These are phyloP conservation scores for Cyclocybe cylindracea DNA, from an alignment of 768 basidiomycete genomes.

Conservation along the genomic window DNA sequence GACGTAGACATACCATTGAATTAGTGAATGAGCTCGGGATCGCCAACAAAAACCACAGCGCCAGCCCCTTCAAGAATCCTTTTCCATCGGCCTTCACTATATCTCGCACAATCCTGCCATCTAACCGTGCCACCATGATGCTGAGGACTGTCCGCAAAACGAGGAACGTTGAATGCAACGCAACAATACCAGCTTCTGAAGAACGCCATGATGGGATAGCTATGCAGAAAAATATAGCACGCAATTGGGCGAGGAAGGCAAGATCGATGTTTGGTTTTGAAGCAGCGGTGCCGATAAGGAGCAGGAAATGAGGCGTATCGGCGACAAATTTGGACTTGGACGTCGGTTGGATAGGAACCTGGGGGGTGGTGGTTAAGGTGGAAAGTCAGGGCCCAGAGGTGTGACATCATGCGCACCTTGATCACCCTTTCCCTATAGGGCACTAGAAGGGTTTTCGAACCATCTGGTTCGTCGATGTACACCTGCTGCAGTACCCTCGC, in stretches of 20 bases:
- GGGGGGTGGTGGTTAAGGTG: background rate
- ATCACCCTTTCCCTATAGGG: conserved; percentile 65
- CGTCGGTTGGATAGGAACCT: conserved; percentile 52
- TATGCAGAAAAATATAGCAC: conserved; percentile 71
- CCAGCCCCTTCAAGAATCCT: conserved; percentile 82
- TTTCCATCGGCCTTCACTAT: conserved; percentile 84
- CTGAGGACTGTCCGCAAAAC: conserved; percentile 85
- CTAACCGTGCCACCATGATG: conserved; percentile 83
- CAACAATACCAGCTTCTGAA: conserved; percentile 73
- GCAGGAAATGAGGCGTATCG: conserved; percentile 65
- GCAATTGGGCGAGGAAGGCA: conserved; percentile 70
- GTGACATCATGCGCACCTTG: conserved; percentile 44
- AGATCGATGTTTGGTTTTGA: conserved; percentile 69
- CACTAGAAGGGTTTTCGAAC: conserved; percentile 64
- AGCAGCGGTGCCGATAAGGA: conserved; percentile 40
- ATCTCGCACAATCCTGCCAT: conserved; percentile 88
- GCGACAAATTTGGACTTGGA: conserved; percentile 46
- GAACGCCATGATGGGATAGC: conserved; percentile 62
- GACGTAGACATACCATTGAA: conserved; percentile 65
- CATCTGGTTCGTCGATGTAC: conserved; percentile 59
- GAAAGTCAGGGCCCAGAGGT: background rate
- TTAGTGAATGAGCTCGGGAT: conserved; percentile 96
- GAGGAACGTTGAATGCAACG: conserved; percentile 82
- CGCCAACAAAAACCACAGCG: conserved; percentile 87
- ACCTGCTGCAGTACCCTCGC: conserved; percentile 56